phyloP scores from a whole-genome alignment of 345 rosid species.

The Syzygium jambos region DNA sequence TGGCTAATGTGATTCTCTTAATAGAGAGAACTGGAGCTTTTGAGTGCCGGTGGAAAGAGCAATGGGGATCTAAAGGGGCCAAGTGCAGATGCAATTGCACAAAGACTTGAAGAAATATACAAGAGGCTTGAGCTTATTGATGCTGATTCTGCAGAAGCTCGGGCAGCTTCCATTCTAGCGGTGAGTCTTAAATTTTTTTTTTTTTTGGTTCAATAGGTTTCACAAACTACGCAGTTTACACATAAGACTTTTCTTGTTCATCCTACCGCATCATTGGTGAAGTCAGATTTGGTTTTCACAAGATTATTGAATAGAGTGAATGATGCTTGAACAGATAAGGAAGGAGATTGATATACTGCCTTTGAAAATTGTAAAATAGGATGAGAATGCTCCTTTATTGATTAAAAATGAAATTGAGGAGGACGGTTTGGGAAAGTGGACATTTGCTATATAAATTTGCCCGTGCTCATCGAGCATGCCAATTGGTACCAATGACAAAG shows the following conservation, averaged over 20 bases:
- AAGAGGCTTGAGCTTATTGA: slow-evolving; percentile 90
- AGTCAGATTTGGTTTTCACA: not conserved
- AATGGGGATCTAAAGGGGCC: slow-evolving; percentile 35
- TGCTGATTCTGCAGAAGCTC: slow-evolving; percentile 92
- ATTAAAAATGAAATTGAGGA: not conserved
- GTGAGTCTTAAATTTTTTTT: slow-evolving; percentile 29
- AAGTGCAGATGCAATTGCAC: slow-evolving; percentile 44
- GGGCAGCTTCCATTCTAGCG: slow-evolving; percentile 95
- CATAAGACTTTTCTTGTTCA: not conserved
- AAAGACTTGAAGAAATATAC: slow-evolving; percentile 81
- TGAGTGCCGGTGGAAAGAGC: slow-evolving; percentile 35
- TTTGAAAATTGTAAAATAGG: not conserved
- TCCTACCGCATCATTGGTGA: not conserved
- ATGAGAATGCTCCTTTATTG: not conserved
- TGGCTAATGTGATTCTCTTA: not conserved
- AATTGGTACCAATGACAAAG: not conserved
- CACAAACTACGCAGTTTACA: not conserved
- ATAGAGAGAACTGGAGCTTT: slow-evolving; percentile 70
- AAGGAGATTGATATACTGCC: not conserved
- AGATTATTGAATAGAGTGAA: not conserved
- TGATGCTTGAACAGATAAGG: not conserved
- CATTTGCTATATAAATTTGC: not conserved
- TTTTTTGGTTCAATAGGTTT: not conserved
- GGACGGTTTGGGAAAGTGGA: not conserved
- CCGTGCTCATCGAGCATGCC: not conserved